Evolutionary conservation across 2,329 filamentous ascomycete species (phyloP), one percentile per base, ranked within the genome.

Genomic region (Penicillium sp.): DNA sequence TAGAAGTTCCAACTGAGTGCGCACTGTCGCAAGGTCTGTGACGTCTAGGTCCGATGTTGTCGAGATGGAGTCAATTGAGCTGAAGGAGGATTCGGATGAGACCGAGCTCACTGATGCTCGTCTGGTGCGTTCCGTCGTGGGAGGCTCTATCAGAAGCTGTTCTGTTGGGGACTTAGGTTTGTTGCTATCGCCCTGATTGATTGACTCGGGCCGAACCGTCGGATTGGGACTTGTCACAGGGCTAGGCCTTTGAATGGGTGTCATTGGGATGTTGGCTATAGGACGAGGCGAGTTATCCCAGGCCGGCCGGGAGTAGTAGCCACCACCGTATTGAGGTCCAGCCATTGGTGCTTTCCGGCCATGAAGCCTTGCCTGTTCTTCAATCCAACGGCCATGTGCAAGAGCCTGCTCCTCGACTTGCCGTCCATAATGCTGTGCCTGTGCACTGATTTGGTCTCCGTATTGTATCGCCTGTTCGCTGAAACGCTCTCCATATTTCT

Each of bases 401-500:
- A 73, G 60, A 7, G 75, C 75, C 35, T 72, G 73, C 42, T 75
- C 71, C 63, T 78, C 75, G 1, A 77, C 70, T 57, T 73, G 68
- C 33, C 71, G 64, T 31, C 74, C 70, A 59, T 75, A 76, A 49
- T 73, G 61, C 50, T 73, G 67, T 6, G 74, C 73, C 23, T 73
- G 70, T 6, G 68, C 66, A 49, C 68, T 71, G 17, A 74, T 65
- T 56, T 68, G 69, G 47, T 72, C 69, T 12, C 73, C 72, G 55
- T 74, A 72, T 31, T 65, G 66, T 43, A 65, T 59, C 1, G 73
- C 74, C 55, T 75, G 73, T 49, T 74, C 69, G 15, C 66, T 64
- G 25, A 76, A 69, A 10, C 73, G 72, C 45, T 76, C 73, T 4
- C 74, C 74, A 42, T 77, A 77, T 50, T 75, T 73, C 54, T 77